A percentile compares a stretch with the other conserved stretches of the same genome.
phyloP scores from a whole-genome alignment of 495 filamentous ascomycete species.

The Cryomyces minteri region DNA sequence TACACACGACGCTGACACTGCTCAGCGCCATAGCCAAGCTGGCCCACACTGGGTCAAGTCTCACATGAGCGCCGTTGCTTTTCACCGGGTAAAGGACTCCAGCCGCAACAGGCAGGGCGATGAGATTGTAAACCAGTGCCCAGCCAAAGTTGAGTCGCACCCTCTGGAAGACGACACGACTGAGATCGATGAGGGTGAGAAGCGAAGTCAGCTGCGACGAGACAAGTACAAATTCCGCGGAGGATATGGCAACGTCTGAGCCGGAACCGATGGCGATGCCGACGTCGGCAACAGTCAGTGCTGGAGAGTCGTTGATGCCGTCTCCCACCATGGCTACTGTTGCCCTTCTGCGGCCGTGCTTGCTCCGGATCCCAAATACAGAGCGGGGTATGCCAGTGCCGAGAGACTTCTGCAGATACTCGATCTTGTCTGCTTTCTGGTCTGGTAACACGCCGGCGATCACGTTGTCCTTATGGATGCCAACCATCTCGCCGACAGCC shows the following conservation, averaged over 20 bases:
- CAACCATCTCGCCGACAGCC: slow-evolving; percentile 54
- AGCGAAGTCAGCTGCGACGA: slow-evolving; percentile 50
- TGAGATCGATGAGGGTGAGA: slow-evolving; percentile 54
- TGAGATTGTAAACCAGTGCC: slow-evolving; percentile 72
- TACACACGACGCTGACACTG: slow-evolving; percentile 50
- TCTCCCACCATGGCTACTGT: slow-evolving; percentile 58
- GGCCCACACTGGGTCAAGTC: slow-evolving; percentile 70
- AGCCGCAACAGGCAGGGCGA: slow-evolving; percentile 67
- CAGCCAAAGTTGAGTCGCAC: slow-evolving; percentile 79
- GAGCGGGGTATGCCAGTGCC: not conserved
- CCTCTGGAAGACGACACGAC: slow-evolving; percentile 49
- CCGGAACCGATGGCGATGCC: slow-evolving; percentile 73
- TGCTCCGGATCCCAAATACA: not conserved
- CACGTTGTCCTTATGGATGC: slow-evolving; percentile 55
- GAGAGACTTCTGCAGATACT: slow-evolving; percentile 42
- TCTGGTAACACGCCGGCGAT: slow-evolving; percentile 77
- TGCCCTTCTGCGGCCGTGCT: slow-evolving; percentile 1
- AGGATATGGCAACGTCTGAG: slow-evolving; percentile 67
- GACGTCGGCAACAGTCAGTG: slow-evolving; percentile 61
- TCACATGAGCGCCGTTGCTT: slow-evolving; percentile 30
- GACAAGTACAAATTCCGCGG: slow-evolving; percentile 72
- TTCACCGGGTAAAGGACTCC: slow-evolving; percentile 59
- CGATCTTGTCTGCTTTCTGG: slow-evolving; percentile 73
- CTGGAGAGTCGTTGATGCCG: slow-evolving; percentile 79
- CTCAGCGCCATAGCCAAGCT: slow-evolving; percentile 74